Evolutionary conservation across 805 yeast species (phyloP), one percentile per base, ranked within the genome.

Genomic region (Torulaspora maleeae): DNA sequence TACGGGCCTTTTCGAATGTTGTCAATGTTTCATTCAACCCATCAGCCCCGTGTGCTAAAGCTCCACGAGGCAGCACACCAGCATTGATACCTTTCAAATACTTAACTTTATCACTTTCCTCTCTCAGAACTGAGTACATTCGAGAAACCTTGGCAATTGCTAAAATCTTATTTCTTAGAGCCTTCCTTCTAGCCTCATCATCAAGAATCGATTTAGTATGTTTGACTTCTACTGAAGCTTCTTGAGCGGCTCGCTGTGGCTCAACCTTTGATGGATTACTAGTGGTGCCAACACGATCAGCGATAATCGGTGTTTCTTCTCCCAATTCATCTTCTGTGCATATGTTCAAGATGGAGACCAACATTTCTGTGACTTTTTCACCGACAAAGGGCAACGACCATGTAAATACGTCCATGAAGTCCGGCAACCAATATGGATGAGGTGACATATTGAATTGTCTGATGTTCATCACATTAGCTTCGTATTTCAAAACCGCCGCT

Each of bases 321-420:
- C 82, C 91, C 47, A 91, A 74, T 66, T 91, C 99, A 61, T 91
- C 96, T 60, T 90, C 95, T 0, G 97, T 86, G 70, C 99, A 91
- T 46, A 93, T 86, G 65, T 91, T 91, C 63, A 93, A 75, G 32
- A 91, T 86, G 0, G 93, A 79, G 17, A 88, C 85, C 60, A 91
- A 74, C 84, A 91, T 90, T 63, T 93, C 98, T 11, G 95, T 86
- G 44, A 90, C 86, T 61, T 93, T 87, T 64, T 91, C 96, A 16
- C 97, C 98, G 19, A 93, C 97, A 71, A 93, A 91, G 6, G 98
- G 99, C 46, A 91, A 72, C 1, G 96, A 86, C 98, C 98, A 93
- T 9, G 95, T 84, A 66, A 91, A 91, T 5, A 91, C 96, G 65
- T 93, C 97, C 95, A 90, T 88, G 58, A 90, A 87, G 64, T 89